These are phyloP conservation scores for Acaromyces ingoldii DNA, from an alignment of 1,284 basidiomycete species.

Conservation along the genomic window DNA sequence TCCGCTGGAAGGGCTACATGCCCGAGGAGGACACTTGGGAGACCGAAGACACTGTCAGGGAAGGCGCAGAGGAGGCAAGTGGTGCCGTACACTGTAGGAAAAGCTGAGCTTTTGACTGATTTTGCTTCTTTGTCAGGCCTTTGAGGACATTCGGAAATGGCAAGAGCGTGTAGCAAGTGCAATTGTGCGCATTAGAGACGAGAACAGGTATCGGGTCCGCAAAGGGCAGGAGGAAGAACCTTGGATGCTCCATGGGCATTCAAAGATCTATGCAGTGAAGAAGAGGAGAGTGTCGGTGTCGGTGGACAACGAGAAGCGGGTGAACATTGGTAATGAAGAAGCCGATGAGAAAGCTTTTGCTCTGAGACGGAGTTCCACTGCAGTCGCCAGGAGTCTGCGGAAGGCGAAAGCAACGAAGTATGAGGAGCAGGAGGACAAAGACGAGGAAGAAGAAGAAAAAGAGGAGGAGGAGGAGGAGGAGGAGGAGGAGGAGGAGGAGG, in stretches of 20 bases:
- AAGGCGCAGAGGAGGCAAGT: too few species aligned
- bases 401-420: background rate
- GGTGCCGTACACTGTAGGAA: too few species aligned
- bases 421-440: background rate
- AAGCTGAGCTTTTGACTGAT: too few species aligned
- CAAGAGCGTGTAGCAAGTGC: too few species aligned
- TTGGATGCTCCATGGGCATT: too few species aligned
- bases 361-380: background rate
- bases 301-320: background rate
- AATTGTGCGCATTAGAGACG: too few species aligned
- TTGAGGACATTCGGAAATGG: too few species aligned
- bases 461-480: background rate
- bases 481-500: slow-evolving; percentile 2
- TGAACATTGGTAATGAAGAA: background rate
- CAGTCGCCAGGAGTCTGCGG: background rate
- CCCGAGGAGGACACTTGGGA: slow-evolving; percentile 64
- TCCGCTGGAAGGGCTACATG: slow-evolving; percentile 63
- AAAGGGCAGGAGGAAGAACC: too few species aligned
- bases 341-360: background rate
- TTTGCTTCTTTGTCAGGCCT: too few species aligned
- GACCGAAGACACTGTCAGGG: too few species aligned
- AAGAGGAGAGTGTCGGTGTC: background rate
- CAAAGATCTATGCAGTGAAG: background rate
- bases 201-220: too few species aligned
- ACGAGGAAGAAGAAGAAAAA: slow-evolving; percentile 1